A percentile compares a stretch with the other conserved stretches of the same genome.
Evolutionary conservation across 805 yeast species (phyloP).

Genomic region (Metschnikowia gruessii): DNA sequence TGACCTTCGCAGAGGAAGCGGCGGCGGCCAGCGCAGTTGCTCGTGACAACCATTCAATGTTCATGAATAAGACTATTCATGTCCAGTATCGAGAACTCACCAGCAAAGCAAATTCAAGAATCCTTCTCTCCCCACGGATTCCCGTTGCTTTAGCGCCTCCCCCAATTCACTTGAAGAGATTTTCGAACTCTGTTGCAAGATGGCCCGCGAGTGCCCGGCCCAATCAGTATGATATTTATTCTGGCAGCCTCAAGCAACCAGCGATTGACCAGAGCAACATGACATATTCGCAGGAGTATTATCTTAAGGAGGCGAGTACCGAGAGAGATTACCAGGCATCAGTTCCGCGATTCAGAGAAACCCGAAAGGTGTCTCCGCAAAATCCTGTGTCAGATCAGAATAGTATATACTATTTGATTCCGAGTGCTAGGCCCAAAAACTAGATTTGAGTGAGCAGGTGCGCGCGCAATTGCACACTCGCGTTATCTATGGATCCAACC

Average conservation of each 20-base stretch:
- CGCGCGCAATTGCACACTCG: conserved; percentile 7
- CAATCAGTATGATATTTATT: conserved; percentile 21
- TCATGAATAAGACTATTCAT: conserved; percentile 72
- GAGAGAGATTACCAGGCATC: conserved; percentile 8
- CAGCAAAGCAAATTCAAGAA: conserved; percentile 19
- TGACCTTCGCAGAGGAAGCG: conserved; percentile 58
- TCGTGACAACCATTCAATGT: conserved; percentile 75
- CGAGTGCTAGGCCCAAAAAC: conserved; percentile 13
- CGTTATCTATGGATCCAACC: not conserved
- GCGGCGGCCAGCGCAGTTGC: conserved; percentile 88
- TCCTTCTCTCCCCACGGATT: conserved; percentile 25
- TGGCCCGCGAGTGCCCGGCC: conserved; percentile 12
- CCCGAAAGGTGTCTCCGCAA: conserved; percentile 8
- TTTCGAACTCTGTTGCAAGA: conserved; percentile 10
- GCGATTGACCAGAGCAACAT: conserved; percentile 10
- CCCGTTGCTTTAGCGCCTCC: conserved; percentile 67
- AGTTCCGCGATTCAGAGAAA: conserved; percentile 10
- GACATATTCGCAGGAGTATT: conserved; percentile 13
- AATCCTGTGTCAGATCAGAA: conserved; percentile 10
- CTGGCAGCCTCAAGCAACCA: conserved; percentile 31
- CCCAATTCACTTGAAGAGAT: conserved; percentile 55
- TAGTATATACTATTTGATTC: conserved; percentile 16
- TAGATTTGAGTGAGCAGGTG: conserved; percentile 3
- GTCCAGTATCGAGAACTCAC: conserved; percentile 76
- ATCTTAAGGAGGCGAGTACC: conserved; percentile 9